These are phyloP conservation scores for Nakazawaea anatomiae DNA, from an alignment of 805 yeast genomes.

Conservation along the genomic window DNA sequence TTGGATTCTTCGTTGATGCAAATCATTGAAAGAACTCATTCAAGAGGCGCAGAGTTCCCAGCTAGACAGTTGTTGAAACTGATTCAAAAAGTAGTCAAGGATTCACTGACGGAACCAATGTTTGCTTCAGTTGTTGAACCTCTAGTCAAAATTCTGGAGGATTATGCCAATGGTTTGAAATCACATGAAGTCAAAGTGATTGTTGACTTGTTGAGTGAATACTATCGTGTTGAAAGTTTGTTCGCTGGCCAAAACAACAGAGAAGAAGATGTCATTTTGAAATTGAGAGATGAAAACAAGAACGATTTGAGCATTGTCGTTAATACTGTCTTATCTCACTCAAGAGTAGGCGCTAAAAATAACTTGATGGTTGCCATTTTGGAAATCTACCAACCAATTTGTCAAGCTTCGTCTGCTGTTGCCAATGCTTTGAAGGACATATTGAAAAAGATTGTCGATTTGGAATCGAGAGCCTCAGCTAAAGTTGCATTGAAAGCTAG, in stretches of 20 bases:
- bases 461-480: slow-evolving; percentile 86
- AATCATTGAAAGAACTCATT: slow-evolving; percentile 58
- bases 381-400: slow-evolving; percentile 72
- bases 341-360: slow-evolving; percentile 90
- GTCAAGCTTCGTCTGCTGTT: slow-evolving; percentile 66
- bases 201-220: slow-evolving; percentile 62
- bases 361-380: slow-evolving; percentile 82
- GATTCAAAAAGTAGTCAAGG: slow-evolving; percentile 53
- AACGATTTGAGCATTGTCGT: slow-evolving; percentile 71
- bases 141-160: slow-evolving; percentile 58
- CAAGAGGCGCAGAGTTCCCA: slow-evolving; percentile 84
- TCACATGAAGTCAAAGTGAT: slow-evolving; percentile 81
- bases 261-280: slow-evolving; percentile 85
- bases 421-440: slow-evolving; percentile 62
- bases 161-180: slow-evolving; percentile 68
- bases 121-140: slow-evolving; percentile 66
- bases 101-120: slow-evolving; percentile 44
- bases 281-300: slow-evolving; percentile 82
- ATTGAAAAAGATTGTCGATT: slow-evolving; percentile 74
- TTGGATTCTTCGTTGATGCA: slow-evolving; percentile 63
- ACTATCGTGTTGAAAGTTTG: slow-evolving; percentile 69
- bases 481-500: slow-evolving; percentile 94
- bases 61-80: slow-evolving; percentile 76
- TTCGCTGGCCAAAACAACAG: slow-evolving; percentile 73
- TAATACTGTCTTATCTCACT: slow-evolving; percentile 73